phyloP scores from a whole-genome alignment of 1,139 yeast genomes.

The Lodderomyces orthopsilosis region DNA sequence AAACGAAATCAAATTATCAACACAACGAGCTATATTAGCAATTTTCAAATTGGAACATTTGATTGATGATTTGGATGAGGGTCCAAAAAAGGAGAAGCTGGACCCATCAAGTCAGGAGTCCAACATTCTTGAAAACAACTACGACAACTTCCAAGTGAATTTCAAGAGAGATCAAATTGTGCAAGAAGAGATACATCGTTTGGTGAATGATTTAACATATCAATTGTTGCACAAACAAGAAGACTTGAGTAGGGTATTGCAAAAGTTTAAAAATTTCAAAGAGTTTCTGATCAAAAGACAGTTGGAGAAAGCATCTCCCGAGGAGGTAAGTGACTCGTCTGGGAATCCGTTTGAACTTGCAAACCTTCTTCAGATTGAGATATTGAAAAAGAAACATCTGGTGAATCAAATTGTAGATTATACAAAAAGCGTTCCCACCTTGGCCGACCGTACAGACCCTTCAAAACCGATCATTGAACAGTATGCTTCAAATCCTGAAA shows the following conservation, averaged over 20 bases:
- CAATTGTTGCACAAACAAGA: slow-evolving; percentile 35
- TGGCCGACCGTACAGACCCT: neutral
- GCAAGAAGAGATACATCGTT: slow-evolving; percentile 43
- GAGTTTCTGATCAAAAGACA: slow-evolving; percentile 13
- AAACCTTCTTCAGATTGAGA: slow-evolving; percentile 16
- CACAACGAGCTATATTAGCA: slow-evolving; percentile 34
- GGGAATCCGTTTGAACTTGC: slow-evolving; percentile 8
- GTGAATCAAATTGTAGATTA: slow-evolving; percentile 14
- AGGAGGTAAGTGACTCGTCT: slow-evolving; percentile 1
- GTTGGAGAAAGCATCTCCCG: neutral
- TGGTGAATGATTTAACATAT: slow-evolving; percentile 40
- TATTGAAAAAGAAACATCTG: slow-evolving; percentile 21
- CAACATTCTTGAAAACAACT: slow-evolving; percentile 3
- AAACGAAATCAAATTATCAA: slow-evolving; percentile 29
- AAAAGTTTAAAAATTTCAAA: slow-evolving; percentile 17
- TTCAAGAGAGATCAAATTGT: slow-evolving; percentile 31
- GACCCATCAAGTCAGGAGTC: slow-evolving; percentile 11
- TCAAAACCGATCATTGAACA: slow-evolving; percentile 4
- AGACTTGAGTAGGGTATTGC: slow-evolving; percentile 23
- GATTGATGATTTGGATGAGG: slow-evolving; percentile 17
- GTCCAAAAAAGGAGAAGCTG: neutral
- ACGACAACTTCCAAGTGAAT: slow-evolving; percentile 10
- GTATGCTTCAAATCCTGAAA: slow-evolving; percentile 14
- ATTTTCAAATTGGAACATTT: slow-evolving; percentile 40
- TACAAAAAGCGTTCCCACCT: slow-evolving; percentile 20